Conservation (phyloP, 78 protist species). For the slime mould (Dictyostelium discoideum) region dicty_2.7 NC_007090.3:9001-9500, state of each 20-base stretch:
- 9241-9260: constrained; percentile 68
- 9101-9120: constrained; percentile 64
- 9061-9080: not conserved
- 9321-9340: not conserved
- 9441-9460: too few species aligned
- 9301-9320: constrained; percentile 94
- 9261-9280: constrained; percentile 82
- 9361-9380: too few species aligned
- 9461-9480: too few species aligned
- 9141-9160: constrained; percentile 89
- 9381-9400: too few species aligned
- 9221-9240: constrained; percentile 93
- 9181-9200: constrained; percentile 87
- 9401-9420: too few species aligned
- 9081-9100: not conserved
- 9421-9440: too few species aligned
- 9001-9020: too few species aligned
- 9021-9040: too few species aligned
- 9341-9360: too few species aligned
- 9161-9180: constrained; percentile 88
- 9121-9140: constrained; percentile 84
- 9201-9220: constrained; percentile 86
- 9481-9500: too few species aligned
- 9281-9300: constrained; percentile 89
- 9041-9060: not conserved